Percentiles rank a stretch among this genome's conserved stretches.
Conservation (phyloP, 371 early-diverging fungal species). For the Mortierella sp. region DNA sequence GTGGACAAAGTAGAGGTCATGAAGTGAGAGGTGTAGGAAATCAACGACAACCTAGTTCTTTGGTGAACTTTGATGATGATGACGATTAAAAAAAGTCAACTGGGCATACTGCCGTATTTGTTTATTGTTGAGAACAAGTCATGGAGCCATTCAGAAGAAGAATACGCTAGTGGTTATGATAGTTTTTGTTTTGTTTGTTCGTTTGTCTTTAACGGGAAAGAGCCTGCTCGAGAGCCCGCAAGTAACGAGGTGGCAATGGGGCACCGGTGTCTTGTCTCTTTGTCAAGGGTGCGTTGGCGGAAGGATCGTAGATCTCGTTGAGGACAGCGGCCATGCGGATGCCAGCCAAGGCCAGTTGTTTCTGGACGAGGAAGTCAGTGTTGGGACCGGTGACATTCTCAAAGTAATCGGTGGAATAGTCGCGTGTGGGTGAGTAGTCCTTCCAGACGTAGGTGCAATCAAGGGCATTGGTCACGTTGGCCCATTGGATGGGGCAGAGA, state of each 20-base stretch:
- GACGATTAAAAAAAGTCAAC: not conserved
- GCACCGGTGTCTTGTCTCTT: slow-evolving; percentile 12
- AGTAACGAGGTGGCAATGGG: slow-evolving; percentile 15
- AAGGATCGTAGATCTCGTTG: slow-evolving; percentile 45
- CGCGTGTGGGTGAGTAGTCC: slow-evolving; percentile 31
- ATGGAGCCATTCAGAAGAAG: not conserved
- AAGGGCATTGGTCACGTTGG: slow-evolving; percentile 43
- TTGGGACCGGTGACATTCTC: slow-evolving; percentile 19
- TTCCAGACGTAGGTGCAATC: slow-evolving; percentile 57
- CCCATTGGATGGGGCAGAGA: slow-evolving; percentile 57
- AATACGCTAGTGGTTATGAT: too few species aligned
- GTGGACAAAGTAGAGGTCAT: not conserved
- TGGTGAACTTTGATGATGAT: slow-evolving; percentile 39
- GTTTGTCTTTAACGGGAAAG: not conserved
- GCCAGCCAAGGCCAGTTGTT: slow-evolving; percentile 35
- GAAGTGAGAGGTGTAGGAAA: not conserved
- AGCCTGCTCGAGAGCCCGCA: not conserved
- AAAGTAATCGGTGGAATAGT: slow-evolving; percentile 42
- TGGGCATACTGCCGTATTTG: not conserved
- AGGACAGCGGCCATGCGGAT: slow-evolving; percentile 54
- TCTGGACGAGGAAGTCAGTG: slow-evolving; percentile 26
- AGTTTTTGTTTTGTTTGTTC: too few species aligned
- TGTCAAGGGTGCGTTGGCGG: slow-evolving; percentile 7
- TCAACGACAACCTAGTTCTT: slow-evolving; percentile 27
- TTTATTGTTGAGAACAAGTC: too few species aligned